Conservation (phyloP, 2,329 filamentous ascomycete species). For the Colletotrichum musicola region DNA sequence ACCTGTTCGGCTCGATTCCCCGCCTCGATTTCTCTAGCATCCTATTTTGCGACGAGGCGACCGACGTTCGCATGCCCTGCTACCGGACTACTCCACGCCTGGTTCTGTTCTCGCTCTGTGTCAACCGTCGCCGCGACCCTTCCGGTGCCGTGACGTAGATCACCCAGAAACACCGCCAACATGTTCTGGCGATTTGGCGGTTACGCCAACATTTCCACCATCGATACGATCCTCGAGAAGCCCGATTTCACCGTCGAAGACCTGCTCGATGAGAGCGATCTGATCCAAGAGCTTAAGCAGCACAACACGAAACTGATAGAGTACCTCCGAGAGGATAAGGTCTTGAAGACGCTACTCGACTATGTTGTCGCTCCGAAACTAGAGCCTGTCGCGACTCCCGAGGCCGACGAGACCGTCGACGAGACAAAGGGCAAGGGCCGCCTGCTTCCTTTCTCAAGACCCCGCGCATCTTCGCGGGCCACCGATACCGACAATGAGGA, state of each 20-base stretch:
- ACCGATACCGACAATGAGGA: conserved; percentile 65
- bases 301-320: conserved; percentile 98
- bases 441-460: conserved; percentile 62
- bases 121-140: conserved; percentile 29
- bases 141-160: conserved; percentile 46
- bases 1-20: neutral
- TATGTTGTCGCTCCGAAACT: conserved; percentile 89
- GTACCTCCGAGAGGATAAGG: conserved; percentile 88
- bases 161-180: conserved; percentile 59
- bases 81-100: neutral
- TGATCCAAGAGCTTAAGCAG: conserved; percentile 98
- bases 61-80: conserved; percentile 30
- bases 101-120: conserved; percentile 21
- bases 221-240: conserved; percentile 97
- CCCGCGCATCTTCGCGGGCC: conserved; percentile 65
- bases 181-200: conserved; percentile 99
- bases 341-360: conserved; percentile 86
- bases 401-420: conserved; percentile 63
- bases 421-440: conserved; percentile 58
- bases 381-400: conserved; percentile 65
- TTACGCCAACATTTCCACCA: conserved; percentile 96
- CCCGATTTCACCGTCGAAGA: conserved; percentile 96
- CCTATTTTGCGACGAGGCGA: conserved; percentile 5
- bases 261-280: conserved; percentile 92
- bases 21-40: neutral